Percentiles rank a stretch among this genome's conserved stretches.
Conservation (phyloP, 495 filamentous ascomycete genomes). For the Penicillium taxi region DNA sequence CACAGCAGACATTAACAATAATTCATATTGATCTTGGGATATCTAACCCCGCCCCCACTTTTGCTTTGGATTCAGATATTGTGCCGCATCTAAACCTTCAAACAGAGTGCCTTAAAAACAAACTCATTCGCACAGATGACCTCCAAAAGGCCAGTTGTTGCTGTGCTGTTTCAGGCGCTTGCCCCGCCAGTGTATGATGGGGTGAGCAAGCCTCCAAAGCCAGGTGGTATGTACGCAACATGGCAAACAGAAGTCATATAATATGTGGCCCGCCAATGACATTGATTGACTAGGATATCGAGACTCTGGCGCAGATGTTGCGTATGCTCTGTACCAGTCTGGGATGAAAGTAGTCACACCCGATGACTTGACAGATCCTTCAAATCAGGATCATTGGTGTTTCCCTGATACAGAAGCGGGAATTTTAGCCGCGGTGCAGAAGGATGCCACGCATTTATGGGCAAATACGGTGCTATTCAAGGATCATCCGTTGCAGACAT, state of each 20-base stretch:
- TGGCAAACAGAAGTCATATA: background rate
- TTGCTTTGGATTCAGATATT: background rate
- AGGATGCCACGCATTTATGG: slow-evolving; percentile 29
- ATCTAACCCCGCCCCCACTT: background rate
- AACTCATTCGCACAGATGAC: slow-evolving; percentile 1
- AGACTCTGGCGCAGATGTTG: slow-evolving; percentile 26
- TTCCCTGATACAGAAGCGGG: slow-evolving; percentile 30
- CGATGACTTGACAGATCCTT: slow-evolving; percentile 7
- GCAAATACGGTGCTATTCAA: slow-evolving; percentile 30
- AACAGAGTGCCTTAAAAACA: background rate
- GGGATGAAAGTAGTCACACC: slow-evolving; percentile 19
- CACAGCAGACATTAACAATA: too few relatives aligned
- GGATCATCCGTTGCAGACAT: slow-evolving; percentile 25
- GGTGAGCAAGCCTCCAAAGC: slow-evolving; percentile 23
- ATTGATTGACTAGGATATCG: slow-evolving; percentile 17
- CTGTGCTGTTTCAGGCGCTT: slow-evolving; percentile 25
- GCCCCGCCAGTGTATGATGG: slow-evolving; percentile 21
- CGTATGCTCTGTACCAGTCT: slow-evolving; percentile 12
- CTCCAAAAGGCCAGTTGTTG: slow-evolving; percentile 11
- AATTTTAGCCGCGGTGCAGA: slow-evolving; percentile 18
- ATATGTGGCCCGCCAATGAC: background rate
- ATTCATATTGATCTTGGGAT: too few relatives aligned
- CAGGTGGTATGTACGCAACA: slow-evolving; percentile 20
- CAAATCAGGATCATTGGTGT: slow-evolving; percentile 20
- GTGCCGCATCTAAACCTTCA: background rate